Evolutionary conservation across 176 grass and related monocot genomes (phyloP).

Genomic region (Cenchrus americanus): DNA sequence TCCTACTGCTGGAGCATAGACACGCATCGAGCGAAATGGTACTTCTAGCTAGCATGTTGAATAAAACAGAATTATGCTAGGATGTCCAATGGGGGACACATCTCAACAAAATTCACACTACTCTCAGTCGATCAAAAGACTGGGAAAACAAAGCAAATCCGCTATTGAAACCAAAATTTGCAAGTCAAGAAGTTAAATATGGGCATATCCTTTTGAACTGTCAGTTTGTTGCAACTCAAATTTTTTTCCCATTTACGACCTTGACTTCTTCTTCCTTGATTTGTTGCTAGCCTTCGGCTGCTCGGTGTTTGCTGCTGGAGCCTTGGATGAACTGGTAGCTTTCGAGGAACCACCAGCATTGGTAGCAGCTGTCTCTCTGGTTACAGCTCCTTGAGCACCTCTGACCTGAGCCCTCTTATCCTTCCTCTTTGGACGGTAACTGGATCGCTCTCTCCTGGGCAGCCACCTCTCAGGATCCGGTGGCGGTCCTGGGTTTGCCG

Average conservation of each 20-base stretch:
- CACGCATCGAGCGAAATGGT: too few relatives aligned
- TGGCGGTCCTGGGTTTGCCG: conserved; percentile 82
- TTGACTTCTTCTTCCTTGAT: conserved; percentile 76
- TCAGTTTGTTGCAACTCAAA: conserved; percentile 23
- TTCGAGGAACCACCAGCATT: conserved; percentile 18
- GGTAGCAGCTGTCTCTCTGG: conserved; percentile 48
- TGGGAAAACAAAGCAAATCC: conserved; percentile 21
- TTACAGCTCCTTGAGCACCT: conserved; percentile 84
- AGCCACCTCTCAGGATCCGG: conserved; percentile 96
- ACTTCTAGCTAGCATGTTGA: too few relatives aligned
- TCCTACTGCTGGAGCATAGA: too few relatives aligned
- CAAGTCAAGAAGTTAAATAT: conserved; percentile 40
- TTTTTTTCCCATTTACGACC: conserved; percentile 48
- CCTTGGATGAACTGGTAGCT: conserved; percentile 49
- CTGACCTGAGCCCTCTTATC: conserved; percentile 88
- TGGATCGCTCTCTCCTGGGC: conserved; percentile 84
- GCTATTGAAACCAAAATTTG: conserved; percentile 33
- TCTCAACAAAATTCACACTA: conserved; percentile 21
- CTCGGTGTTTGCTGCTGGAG: conserved; percentile 49
- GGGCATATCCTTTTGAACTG: conserved; percentile 11
- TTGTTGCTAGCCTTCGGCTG: conserved; percentile 63
- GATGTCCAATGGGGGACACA: too few relatives aligned
- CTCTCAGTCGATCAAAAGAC: conserved; percentile 7
- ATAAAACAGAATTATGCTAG: too few relatives aligned
- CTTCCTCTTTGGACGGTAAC: conserved; percentile 91